phyloP scores from a whole-genome alignment of 2,329 filamentous ascomycete species.

The Ophiostoma tasmaniense region DNA sequence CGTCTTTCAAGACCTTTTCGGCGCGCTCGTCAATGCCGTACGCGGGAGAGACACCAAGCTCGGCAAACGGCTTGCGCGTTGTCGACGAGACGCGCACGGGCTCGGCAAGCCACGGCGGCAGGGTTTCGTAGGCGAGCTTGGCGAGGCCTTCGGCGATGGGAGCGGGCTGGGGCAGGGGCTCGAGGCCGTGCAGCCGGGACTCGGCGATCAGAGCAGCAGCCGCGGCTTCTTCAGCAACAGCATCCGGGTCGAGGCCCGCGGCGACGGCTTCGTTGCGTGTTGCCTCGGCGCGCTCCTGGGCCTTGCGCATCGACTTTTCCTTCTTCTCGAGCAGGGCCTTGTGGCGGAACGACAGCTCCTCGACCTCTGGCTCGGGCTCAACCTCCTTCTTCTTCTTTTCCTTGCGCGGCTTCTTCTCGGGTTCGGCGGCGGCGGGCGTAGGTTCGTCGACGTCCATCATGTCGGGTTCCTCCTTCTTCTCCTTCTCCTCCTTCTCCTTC shows the following conservation, averaged over 20 bases:
- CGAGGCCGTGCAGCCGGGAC: background rate
- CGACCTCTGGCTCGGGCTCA: constrained; percentile 17
- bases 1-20: constrained; percentile 51
- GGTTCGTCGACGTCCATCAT: constrained; percentile 19
- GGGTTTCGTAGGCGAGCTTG: constrained; percentile 62
- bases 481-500: background rate
- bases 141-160: constrained; percentile 48
- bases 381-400: constrained; percentile 27
- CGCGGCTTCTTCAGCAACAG: constrained; percentile 37
- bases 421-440: background rate
- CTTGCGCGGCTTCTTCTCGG: constrained; percentile 18
- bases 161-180: constrained; percentile 72
- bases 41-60: constrained; percentile 25
- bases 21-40: constrained; percentile 56
- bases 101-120: constrained; percentile 72
- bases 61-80: constrained; percentile 49
- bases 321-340: constrained; percentile 47
- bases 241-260: background rate
- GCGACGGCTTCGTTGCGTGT: background rate
- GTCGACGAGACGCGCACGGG: constrained; percentile 61
- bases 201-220: constrained; percentile 58
- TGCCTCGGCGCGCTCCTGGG: constrained; percentile 9
- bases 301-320: constrained; percentile 40
- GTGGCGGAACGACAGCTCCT: constrained; percentile 31
- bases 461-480: constrained; percentile 19